Conservation (phyloP, 305 asterid species). For the Lippia alba region DNA sequence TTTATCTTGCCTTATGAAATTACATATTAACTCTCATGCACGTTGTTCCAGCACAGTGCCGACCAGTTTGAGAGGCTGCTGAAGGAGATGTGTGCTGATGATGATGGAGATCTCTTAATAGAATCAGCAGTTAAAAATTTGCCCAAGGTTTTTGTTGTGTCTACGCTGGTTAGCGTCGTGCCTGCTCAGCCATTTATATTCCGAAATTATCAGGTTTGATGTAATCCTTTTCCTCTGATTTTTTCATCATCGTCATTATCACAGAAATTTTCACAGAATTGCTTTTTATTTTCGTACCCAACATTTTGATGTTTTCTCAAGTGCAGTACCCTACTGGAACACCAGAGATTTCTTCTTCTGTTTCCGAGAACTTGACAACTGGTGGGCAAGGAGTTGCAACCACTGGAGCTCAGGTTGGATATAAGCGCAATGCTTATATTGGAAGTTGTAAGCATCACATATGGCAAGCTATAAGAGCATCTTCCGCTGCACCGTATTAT, state of each 20-base stretch:
- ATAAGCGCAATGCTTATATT: conserved; percentile 81
- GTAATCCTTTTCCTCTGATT: conserved; percentile 14
- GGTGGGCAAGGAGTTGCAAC: conserved; percentile 72
- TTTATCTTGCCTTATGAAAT: conserved; percentile 27
- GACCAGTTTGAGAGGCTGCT: conserved; percentile 96
- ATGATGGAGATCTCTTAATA: conserved; percentile 97
- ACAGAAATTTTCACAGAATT: conserved; percentile 4
- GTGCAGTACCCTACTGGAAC: conserved; percentile 98
- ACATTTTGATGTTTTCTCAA: conserved; percentile 33
- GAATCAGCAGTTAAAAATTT: conserved; percentile 91
- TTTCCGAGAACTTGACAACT: conserved; percentile 70
- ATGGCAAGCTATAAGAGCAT: conserved; percentile 99
- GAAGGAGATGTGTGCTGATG: conserved; percentile 97
- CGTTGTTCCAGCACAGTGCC: conserved; percentile 96
- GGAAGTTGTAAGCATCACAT: conserved; percentile 97
- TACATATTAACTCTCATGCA: conserved; percentile 34
- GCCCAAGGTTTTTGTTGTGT: conserved; percentile 96
- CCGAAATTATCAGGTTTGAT: conserved; percentile 94
- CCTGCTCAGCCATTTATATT: conserved; percentile 99
- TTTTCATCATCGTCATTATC: conserved; percentile 31
- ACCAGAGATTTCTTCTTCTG: conserved; percentile 73
- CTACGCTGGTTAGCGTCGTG: conserved; percentile 90
- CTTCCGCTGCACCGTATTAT: conserved; percentile 99
- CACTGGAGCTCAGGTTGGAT: conserved; percentile 83
- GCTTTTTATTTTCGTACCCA: conserved; percentile 25